Percentiles rank a stretch among this genome's conserved stretches.
phyloP scores from a whole-genome alignment of 2,329 filamentous ascomycete species.

The Aspergillus clavatus region DNA sequence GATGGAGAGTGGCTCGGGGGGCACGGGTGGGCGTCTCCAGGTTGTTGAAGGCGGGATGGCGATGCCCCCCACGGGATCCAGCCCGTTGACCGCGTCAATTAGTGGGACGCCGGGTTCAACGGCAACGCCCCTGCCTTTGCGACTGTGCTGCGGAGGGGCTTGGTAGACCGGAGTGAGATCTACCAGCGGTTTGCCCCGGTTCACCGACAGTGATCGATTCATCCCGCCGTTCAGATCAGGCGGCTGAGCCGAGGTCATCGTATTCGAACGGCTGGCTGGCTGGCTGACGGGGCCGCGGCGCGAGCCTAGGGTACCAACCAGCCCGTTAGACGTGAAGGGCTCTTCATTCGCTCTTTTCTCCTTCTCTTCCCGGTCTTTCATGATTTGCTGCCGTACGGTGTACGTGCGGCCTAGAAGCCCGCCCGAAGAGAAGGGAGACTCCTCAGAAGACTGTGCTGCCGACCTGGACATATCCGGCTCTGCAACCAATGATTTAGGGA shows the following conservation, averaged over 20 bases:
- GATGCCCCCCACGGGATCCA: slow-evolving; percentile 32
- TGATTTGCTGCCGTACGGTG: slow-evolving; percentile 36
- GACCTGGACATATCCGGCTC: slow-evolving; percentile 17
- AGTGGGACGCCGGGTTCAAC: slow-evolving; percentile 41
- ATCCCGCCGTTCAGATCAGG: slow-evolving; percentile 29
- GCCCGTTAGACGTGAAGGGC: slow-evolving; percentile 49
- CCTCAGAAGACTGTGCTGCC: slow-evolving; percentile 21
- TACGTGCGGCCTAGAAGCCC: slow-evolving; percentile 38
- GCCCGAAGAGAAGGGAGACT: slow-evolving; percentile 31
- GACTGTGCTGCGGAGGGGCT: slow-evolving; percentile 51
- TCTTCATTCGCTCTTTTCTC: slow-evolving; percentile 35
- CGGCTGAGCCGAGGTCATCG: slow-evolving; percentile 25
- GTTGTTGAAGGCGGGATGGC: slow-evolving; percentile 36
- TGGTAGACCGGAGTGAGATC: slow-evolving; percentile 63
- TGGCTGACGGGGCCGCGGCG: slow-evolving; percentile 17
- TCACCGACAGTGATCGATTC: slow-evolving; percentile 44
- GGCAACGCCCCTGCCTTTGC: slow-evolving; percentile 37
- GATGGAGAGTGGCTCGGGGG: slow-evolving; percentile 9
- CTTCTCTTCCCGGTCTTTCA: slow-evolving; percentile 38
- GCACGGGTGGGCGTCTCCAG: slow-evolving; percentile 33
- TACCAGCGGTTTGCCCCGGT: slow-evolving; percentile 57
- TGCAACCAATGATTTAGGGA: slow-evolving; percentile 23
- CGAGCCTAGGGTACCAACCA: slow-evolving; percentile 50
- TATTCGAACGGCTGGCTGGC: slow-evolving; percentile 30
- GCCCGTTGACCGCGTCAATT: slow-evolving; percentile 41